A percentile compares a stretch with the other conserved stretches of the same genome.
phyloP scores from a whole-genome alignment of 2,329 filamentous ascomycete genomes.

The Seiridium cupressi region DNA sequence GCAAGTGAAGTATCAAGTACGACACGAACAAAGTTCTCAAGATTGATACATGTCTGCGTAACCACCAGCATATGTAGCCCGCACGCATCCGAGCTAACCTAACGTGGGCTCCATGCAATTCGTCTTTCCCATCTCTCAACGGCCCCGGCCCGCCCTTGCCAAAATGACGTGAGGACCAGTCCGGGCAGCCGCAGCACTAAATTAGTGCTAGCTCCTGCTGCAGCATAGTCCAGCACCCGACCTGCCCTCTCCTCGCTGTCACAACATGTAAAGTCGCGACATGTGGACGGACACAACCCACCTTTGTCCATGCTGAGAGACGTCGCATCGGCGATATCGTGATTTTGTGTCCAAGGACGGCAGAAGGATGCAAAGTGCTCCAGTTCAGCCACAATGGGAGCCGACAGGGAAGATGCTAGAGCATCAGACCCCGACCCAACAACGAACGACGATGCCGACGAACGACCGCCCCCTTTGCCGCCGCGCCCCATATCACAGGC shows the following conservation, averaged over 20 bases:
- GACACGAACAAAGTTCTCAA: too few species aligned
- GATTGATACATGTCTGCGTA: too few species aligned
- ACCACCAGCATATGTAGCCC: too few species aligned
- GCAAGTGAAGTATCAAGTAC: too few species aligned
- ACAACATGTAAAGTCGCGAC: too few species aligned
- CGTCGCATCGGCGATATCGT: background rate
- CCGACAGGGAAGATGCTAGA: conserved; percentile 28
- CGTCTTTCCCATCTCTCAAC: background rate
- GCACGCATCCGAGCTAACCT: too few species aligned
- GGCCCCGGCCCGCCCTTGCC: background rate
- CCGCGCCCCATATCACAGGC: conserved; percentile 37
- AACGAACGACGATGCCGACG: conserved; percentile 33
- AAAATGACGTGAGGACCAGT: background rate
- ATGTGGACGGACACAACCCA: background rate
- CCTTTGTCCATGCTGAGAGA: background rate
- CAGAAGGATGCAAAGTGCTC: conserved; percentile 12
- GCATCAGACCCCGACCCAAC: conserved; percentile 15
- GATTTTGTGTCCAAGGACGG: background rate
- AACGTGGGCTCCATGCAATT: background rate
- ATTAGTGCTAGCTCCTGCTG: background rate
- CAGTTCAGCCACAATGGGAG: conserved; percentile 18
- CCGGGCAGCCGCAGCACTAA: background rate
- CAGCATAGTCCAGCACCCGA: too few species aligned
- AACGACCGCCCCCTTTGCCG: conserved; percentile 54
- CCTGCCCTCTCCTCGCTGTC: too few species aligned